phyloP scores from a whole-genome alignment of 257 asterid genomes.

The Prunella vulgaris region DNA sequence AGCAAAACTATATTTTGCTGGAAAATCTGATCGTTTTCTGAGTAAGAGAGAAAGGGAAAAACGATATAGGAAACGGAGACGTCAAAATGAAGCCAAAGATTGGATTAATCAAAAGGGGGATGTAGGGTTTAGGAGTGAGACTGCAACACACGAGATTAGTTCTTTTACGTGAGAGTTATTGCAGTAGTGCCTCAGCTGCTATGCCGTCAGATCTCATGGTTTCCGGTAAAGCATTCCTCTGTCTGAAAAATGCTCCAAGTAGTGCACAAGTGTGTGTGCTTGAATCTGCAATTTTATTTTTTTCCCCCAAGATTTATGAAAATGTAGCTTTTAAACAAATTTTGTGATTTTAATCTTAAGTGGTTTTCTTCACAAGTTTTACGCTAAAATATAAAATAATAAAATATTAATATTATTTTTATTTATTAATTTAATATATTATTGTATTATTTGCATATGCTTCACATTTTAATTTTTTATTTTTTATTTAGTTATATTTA shows the following conservation, averaged over 20 bases:
- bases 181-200: slow-evolving; percentile 4
- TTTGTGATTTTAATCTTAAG: too few relatives aligned
- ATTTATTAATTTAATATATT: too few relatives aligned
- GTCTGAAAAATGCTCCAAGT: neutral
- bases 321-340: too few relatives aligned
- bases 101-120: slow-evolving; percentile 11
- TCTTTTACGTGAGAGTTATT: slow-evolving; percentile 7
- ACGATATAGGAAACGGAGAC: neutral
- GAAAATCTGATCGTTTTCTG: neutral
- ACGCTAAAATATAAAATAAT: too few relatives aligned
- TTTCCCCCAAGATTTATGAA: too few relatives aligned
- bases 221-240: neutral
- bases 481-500: too few relatives aligned
- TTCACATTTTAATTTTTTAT: too few relatives aligned
- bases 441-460: too few relatives aligned
- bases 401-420: too few relatives aligned
- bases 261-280: too few relatives aligned
- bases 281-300: too few relatives aligned
- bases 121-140: slow-evolving; percentile 30
- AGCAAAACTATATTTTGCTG: neutral
- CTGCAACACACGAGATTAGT: neutral
- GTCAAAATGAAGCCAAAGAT: slow-evolving; percentile 17
- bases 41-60: neutral
- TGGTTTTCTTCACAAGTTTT: too few relatives aligned
- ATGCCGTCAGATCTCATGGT: slow-evolving; percentile 17